Evolutionary conservation across 2,329 filamentous ascomycete genomes (phyloP).

Genomic region (Ploettnerulaceae sp.): DNA sequence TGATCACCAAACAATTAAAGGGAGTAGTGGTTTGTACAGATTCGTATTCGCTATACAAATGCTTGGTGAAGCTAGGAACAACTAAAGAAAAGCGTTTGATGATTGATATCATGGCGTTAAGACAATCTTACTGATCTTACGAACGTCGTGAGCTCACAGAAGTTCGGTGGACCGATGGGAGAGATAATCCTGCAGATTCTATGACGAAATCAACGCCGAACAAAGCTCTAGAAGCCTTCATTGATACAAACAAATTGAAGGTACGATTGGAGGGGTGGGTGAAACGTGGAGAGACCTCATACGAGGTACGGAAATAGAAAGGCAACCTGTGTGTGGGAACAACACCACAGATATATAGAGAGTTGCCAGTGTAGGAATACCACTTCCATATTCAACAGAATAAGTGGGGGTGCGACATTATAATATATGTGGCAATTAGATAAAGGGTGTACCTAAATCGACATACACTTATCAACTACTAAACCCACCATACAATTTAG

Average conservation of each 20-base stretch:
- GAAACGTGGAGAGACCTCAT: background rate
- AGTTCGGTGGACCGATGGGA: conserved; percentile 19
- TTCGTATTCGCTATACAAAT: conserved; percentile 20
- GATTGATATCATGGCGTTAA: conserved; percentile 21
- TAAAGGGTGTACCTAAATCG: too few relatives aligned
- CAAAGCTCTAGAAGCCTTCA: conserved; percentile 7
- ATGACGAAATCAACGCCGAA: conserved; percentile 16
- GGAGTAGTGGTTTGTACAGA: background rate
- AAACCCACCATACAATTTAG: too few relatives aligned
- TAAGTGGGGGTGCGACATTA: too few relatives aligned
- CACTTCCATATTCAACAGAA: too few relatives aligned
- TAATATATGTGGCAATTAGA: too few relatives aligned
- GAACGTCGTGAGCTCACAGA: conserved; percentile 15
- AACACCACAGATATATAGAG: background rate
- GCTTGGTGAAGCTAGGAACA: conserved; percentile 16
- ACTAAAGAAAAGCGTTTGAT: conserved; percentile 16
- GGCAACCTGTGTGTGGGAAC: background rate
- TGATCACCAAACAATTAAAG: conserved; percentile 1
- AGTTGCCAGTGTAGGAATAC: background rate
- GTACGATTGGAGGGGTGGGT: conserved; percentile 9
- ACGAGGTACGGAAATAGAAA: background rate
- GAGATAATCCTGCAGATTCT: conserved; percentile 13
- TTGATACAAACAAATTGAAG: conserved; percentile 12
- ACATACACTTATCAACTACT: too few relatives aligned
- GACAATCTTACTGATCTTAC: conserved; percentile 23